These are phyloP conservation scores for Hypholoma fasciculare DNA, from an alignment of 768 basidiomycete genomes.

Conservation along the genomic window DNA sequence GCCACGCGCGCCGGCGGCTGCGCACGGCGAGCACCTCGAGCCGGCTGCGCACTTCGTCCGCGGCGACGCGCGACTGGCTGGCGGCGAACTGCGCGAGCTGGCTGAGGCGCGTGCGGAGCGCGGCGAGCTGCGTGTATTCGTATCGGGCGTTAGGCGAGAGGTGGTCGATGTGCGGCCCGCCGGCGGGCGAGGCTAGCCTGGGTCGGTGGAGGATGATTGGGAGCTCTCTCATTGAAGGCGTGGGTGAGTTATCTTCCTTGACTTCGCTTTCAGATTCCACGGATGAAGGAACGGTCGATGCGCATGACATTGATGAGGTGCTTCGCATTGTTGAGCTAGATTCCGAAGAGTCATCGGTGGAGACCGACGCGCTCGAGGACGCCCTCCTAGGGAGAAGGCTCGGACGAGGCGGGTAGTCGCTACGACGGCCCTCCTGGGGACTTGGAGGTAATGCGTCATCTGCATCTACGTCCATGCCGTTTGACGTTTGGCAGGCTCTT, in stretches of 20 bases:
- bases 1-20: slow-evolving; percentile 68
- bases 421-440: not conserved
- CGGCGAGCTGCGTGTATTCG: slow-evolving; percentile 33
- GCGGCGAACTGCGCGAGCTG: slow-evolving; percentile 42
- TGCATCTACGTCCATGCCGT: not conserved
- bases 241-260: slow-evolving; percentile 3
- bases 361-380: slow-evolving; percentile 1
- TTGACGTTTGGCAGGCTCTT: not conserved
- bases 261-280: slow-evolving; percentile 3
- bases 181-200: slow-evolving; percentile 1
- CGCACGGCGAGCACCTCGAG: slow-evolving; percentile 54
- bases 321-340: not conserved
- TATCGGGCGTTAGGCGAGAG: slow-evolving; percentile 31
- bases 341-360: slow-evolving; percentile 1
- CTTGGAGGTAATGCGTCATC: not conserved
- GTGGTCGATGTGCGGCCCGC: slow-evolving; percentile 24
- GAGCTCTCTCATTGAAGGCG: not conserved
- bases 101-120: slow-evolving; percentile 35
- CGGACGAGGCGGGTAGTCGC: not conserved
- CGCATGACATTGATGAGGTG: not conserved
- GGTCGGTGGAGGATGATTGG: not conserved
- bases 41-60: slow-evolving; percentile 38
- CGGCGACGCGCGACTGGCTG: slow-evolving; percentile 37
- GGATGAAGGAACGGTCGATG: slow-evolving; percentile 3
- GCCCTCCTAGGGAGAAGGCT: not conserved